Evolutionary conservation across 208 protist species (phyloP).

Genomic region (Borovskyia barvae): DNA sequence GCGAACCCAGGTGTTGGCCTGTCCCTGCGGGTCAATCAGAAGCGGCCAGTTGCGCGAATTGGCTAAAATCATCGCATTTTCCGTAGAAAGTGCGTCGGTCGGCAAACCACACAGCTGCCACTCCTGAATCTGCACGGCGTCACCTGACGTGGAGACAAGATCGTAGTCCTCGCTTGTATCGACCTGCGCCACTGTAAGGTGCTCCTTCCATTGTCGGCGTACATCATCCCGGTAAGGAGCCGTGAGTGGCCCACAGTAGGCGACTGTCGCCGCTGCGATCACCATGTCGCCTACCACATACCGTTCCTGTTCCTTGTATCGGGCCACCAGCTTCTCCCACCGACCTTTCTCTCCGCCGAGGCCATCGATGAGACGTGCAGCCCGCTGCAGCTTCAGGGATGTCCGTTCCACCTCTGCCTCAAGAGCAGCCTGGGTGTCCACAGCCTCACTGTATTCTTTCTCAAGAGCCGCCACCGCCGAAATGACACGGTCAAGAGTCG

Average conservation of each 20-base stretch:
- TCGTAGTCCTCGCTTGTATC: conserved; percentile 65
- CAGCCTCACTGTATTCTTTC: conserved; percentile 89
- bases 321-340: conserved; percentile 86
- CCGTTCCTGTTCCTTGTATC: conserved; percentile 83
- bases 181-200: conserved; percentile 59
- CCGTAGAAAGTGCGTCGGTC: conserved; percentile 93
- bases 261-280: conserved; percentile 93
- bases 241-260: conserved; percentile 97
- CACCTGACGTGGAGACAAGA: conserved; percentile 89
- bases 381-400: conserved; percentile 93
- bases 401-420: conserved; percentile 93
- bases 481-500: conserved; percentile 90
- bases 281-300: conserved; percentile 95
- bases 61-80: conserved; percentile 97
- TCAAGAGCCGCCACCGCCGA: conserved; percentile 93
- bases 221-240: conserved; percentile 89
- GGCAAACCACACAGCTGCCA: conserved; percentile 96
- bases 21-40: conserved; percentile 98
- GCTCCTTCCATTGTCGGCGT: conserved; percentile 73
- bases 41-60: conserved; percentile 95
- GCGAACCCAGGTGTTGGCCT: conserved; percentile 97
- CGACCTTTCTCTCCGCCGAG: conserved; percentile 96
- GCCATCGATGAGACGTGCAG: conserved; percentile 94
- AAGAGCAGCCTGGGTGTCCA: conserved; percentile 93
- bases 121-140: conserved; percentile 95